Conservation (phyloP, 2,329 filamentous ascomycete genomes). For the Arthrobotrys entomopaga region DNA sequence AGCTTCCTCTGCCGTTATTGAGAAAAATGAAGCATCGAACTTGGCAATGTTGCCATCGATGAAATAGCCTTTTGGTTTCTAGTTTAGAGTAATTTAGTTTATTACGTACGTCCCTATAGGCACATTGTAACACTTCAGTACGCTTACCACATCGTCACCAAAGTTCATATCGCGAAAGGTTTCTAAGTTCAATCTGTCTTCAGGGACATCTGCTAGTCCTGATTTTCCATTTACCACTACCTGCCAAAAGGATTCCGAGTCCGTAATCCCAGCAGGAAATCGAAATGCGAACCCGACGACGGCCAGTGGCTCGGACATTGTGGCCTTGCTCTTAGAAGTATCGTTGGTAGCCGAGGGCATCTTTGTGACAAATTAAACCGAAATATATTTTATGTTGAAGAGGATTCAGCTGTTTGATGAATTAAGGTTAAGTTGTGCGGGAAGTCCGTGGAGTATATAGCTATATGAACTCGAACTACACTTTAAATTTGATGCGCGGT, state of each 20-base stretch:
- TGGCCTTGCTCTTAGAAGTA: background rate
- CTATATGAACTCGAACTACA: too few relatives aligned
- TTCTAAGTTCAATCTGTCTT: conserved; percentile 21
- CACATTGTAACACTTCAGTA: too few relatives aligned
- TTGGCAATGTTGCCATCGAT: conserved; percentile 76
- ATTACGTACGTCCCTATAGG: background rate
- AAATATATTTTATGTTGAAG: conserved; percentile 1
- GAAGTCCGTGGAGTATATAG: too few relatives aligned
- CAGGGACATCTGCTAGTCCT: conserved; percentile 10
- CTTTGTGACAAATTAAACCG: background rate
- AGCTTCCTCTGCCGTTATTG: conserved; percentile 84
- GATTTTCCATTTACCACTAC: conserved; percentile 17
- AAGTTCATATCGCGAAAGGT: conserved; percentile 6
- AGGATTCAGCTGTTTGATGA: too few relatives aligned
- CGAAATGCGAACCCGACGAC: conserved; percentile 25
- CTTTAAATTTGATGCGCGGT: too few relatives aligned
- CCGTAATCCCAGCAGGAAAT: conserved; percentile 12
- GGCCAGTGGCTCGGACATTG: conserved; percentile 8
- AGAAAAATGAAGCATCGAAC: conserved; percentile 85
- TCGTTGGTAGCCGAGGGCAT: too few relatives aligned
- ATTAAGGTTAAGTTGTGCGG: too few relatives aligned
- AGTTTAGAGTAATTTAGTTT: background rate
- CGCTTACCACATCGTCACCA: background rate
- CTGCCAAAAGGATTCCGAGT: conserved; percentile 14
- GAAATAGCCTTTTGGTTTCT: conserved; percentile 57